Percentiles rank a stretch among this genome's conserved stretches.
These are phyloP conservation scores for Heracleum sosnowskyi DNA, from an alignment of 129 eudicot species.

Conservation along the genomic window DNA sequence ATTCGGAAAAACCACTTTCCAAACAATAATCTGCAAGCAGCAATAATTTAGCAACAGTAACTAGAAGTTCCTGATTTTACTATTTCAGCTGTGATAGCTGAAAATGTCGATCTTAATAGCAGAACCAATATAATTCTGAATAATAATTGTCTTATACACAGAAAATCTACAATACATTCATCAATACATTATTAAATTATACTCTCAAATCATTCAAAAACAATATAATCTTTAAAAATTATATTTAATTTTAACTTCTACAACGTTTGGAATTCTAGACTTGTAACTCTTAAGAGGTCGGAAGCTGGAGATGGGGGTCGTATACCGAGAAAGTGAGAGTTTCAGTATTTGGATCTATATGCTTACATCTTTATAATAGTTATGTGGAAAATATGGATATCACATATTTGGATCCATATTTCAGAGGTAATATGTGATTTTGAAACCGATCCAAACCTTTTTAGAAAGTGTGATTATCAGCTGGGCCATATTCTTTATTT, in stretches of 20 bases:
- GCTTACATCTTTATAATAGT: too few relatives aligned
- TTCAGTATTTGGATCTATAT: too few relatives aligned
- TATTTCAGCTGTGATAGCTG: background rate
- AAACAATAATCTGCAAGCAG: slow-evolving; percentile 61
- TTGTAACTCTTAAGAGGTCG: background rate
- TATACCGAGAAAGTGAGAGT: too few relatives aligned
- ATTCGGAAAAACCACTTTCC: slow-evolving; percentile 56
- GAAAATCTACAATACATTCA: background rate
- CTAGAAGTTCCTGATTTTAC: background rate
- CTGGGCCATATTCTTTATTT: too few relatives aligned
- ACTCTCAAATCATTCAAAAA: background rate
- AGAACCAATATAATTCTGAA: background rate
- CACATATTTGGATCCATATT: too few relatives aligned
- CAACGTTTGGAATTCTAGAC: background rate
- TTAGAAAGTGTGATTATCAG: too few relatives aligned
- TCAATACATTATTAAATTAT: background rate
- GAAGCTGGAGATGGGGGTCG: too few relatives aligned
- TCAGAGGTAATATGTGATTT: too few relatives aligned
- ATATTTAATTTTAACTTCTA: background rate
- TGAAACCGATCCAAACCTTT: too few relatives aligned
- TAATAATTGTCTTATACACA: background rate
- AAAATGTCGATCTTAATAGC: background rate
- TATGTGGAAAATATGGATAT: too few relatives aligned
- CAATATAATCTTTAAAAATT: too few relatives aligned
- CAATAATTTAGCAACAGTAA: background rate